Conservation (phyloP, 805 yeast species). For the Kuraishia ogatae region DNA sequence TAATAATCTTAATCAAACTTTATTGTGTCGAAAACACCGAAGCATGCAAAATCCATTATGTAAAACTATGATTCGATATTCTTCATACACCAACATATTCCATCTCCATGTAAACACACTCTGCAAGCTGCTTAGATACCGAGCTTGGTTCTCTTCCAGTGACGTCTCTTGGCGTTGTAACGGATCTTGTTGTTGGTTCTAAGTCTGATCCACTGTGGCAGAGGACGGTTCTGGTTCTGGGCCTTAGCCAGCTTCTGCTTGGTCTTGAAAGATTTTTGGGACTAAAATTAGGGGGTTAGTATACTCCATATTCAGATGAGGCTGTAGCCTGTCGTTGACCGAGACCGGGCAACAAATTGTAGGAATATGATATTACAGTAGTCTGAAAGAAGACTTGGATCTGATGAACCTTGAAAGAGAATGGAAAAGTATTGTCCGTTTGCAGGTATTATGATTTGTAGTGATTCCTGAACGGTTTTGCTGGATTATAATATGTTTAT, state of each 20-base stretch:
- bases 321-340: too few species aligned
- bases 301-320: background rate
- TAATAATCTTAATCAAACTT: background rate
- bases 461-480: too few species aligned
- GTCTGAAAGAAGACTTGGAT: too few species aligned
- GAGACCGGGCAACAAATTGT: too few species aligned
- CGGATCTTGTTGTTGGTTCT: conserved; percentile 96
- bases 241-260: conserved; percentile 99
- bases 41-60: background rate
- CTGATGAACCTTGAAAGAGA: too few species aligned
- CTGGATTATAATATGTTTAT: too few species aligned
- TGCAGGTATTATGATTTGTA: too few species aligned
- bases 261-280: conserved; percentile 92
- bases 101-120: background rate
- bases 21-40: background rate
- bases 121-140: conserved; percentile 55
- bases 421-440: too few species aligned
- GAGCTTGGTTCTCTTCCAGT: conserved; percentile 99
- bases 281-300: conserved; percentile 13
- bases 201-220: conserved; percentile 99
- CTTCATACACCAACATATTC: conserved; percentile 10
- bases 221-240: conserved; percentile 97
- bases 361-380: too few species aligned
- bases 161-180: conserved; percentile 99
- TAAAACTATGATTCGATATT: conserved; percentile 4